Base-by-base conservation (phyloP, 1,139 yeast species). In the Suhomyces terraborum region DNA sequence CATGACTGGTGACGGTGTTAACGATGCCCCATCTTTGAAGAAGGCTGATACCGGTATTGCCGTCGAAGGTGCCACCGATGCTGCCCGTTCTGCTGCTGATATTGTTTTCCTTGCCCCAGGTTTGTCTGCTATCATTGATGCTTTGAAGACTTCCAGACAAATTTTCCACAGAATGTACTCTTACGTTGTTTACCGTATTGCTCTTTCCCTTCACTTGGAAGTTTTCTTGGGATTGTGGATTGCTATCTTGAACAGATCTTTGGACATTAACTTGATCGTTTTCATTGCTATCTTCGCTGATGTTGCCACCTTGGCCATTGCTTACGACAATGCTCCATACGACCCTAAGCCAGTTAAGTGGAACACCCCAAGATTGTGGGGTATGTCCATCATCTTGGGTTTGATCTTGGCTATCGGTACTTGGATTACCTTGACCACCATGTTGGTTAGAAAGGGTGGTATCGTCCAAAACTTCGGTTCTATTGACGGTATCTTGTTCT, bases 121-220 rank as follows among this genome's bases (percentile, higher is more conserved):
- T 85, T 80, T 88, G 69, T 85, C 94, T 77, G 95, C 96, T 59
- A 85, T 85, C 63, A 84, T 88, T 73, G 95, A 88, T 77, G 95
- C 95, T 64, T 78, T 88, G 71, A 87, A 88, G 82, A 86, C 94
- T 56, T 87, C 95, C 53, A 80, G 96, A 78, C 95, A 87, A 75
- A 88, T 88, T 84, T 88, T 88, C 95, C 96, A 88, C 91, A 84
- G 96, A 81, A 88, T 88, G 95, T 86, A 88, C 80, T 81, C 96
- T 62, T 88, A 88, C 73, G 95, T 88, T 76, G 95, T 86, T 64
- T 88, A 88, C 89, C 88, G 95, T 79, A 88, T 88, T 69, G 96
- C 96, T 68, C 77, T 88, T 67, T 87, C 95, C 50, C 78, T 88
- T 68, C 96, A 88, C 74, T 84, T 88, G 80, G 96, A 88, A 77